Base-by-base conservation (phyloP, 73 alveolate genomes). In the Uronychia setigera region DNA sequence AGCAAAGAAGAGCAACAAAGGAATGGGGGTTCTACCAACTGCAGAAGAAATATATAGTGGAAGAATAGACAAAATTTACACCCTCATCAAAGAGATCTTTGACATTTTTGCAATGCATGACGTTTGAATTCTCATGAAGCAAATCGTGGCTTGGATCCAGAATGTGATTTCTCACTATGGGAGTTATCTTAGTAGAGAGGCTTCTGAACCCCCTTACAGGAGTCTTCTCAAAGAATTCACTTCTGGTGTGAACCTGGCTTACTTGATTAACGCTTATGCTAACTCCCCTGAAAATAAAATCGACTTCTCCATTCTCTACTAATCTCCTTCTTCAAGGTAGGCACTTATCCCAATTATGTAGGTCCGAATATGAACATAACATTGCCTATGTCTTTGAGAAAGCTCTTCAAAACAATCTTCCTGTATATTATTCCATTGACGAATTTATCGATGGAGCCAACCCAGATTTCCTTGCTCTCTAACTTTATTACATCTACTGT, bases 21-120 rank as follows among this genome's bases (percentile, higher is more conserved):
- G 1, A 19, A 5, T 46, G 67, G 67, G 67, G 14, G 1, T 26
- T 30, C 5, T 67, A 13, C 79, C 79, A 14, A 67, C 14, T 1
- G 79, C 79, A 1, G 79, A 67, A 28, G 79, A 67, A 30, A 67
- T 67, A 1, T 67, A 67, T 26, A 9, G 1, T 26, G 79, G 34
- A 5, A 67, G 32, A 67, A 26, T 28, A 67, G 32, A 67, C 32
- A 67, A 67, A 67, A 67, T 67, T 1, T 67, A 28, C 34, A 13
- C 13, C 32, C 32, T 67, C 26, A 25, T 67, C 26, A 5, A 67
- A 26, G 79, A 67, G 32, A 5, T 67, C 29, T 67, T 67, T 26
- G 30, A 67, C 32, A 28, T 67, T 26, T 67, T 67, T 28, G 79
- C 32, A 5, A 67, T 67, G 79, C 79, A 67, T 67, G 79, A 67